Evolutionary conservation across 441 rosid species (phyloP).

Genomic region (Erysimum pusillum): DNA sequence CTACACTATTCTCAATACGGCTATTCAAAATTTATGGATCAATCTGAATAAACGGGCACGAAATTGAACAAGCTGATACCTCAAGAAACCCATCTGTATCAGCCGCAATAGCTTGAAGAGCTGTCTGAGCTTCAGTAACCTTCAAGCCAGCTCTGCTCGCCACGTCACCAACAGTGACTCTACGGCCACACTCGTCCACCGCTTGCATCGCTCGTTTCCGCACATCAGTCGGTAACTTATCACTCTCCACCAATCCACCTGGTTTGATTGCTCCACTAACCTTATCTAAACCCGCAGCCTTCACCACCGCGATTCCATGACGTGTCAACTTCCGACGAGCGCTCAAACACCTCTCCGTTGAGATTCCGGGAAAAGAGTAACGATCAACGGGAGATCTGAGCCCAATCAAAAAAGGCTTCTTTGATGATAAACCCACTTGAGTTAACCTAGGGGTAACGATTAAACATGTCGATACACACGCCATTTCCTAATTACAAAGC

Average conservation of each 20-base stretch:
- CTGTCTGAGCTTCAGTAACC: conserved; percentile 83
- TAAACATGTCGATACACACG: conserved; percentile 74
- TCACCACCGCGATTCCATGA: conserved; percentile 50
- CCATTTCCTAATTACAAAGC: conserved; percentile 53
- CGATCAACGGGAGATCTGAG: conserved; percentile 53
- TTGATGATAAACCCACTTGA: conserved; percentile 37
- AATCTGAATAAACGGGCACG: too few species aligned
- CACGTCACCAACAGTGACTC: conserved; percentile 91
- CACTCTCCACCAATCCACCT: conserved; percentile 89
- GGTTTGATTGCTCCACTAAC: conserved; percentile 58
- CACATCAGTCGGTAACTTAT: conserved; percentile 77
- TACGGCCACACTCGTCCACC: conserved; percentile 74
- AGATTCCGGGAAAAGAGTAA: conserved; percentile 43
- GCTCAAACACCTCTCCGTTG: conserved; percentile 40
- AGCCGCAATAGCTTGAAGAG: conserved; percentile 93
- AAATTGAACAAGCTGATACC: conserved; percentile 64
- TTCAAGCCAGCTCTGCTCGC: conserved; percentile 83
- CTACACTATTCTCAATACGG: too few species aligned
- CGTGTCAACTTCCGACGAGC: conserved; percentile 34
- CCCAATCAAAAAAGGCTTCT: conserved; percentile 46
- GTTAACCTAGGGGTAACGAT: conserved; percentile 49
- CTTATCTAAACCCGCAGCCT: conserved; percentile 64
- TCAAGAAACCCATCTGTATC: conserved; percentile 93
- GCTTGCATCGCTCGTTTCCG: conserved; percentile 91
- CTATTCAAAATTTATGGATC: too few species aligned